Conservation (phyloP, 495 filamentous ascomycete genomes). For the Talaromyces liani region DNA sequence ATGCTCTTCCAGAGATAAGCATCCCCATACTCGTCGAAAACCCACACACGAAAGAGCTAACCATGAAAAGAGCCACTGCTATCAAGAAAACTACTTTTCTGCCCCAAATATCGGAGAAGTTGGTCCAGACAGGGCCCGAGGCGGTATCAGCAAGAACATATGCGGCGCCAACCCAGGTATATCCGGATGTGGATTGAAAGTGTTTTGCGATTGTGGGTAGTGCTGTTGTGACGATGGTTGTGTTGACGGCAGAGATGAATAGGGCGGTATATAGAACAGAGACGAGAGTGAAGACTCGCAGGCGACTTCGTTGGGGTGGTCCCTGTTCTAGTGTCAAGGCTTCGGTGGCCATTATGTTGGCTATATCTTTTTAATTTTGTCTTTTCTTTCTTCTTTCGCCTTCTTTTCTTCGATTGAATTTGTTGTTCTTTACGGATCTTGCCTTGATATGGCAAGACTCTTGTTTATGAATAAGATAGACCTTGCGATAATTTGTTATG, state of each 20-base stretch:
- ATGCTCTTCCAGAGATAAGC: conserved; percentile 58
- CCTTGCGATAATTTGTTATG: too few species aligned
- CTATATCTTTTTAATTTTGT: too few species aligned
- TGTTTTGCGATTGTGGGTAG: conserved; percentile 40
- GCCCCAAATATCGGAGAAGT: conserved; percentile 68
- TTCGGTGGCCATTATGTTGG: too few species aligned
- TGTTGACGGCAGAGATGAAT: conserved; percentile 47
- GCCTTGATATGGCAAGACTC: too few species aligned
- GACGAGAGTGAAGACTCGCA: not conserved
- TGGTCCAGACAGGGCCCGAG: conserved; percentile 45
- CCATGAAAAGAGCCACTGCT: conserved; percentile 57
- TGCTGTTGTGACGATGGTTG: conserved; percentile 48
- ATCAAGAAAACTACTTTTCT: conserved; percentile 63
- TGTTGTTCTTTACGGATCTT: too few species aligned
- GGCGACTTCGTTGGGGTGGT: not conserved
- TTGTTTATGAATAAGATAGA: too few species aligned
- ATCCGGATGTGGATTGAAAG: conserved; percentile 39
- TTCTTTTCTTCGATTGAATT: too few species aligned
- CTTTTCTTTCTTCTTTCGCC: too few species aligned
- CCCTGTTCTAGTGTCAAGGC: too few species aligned
- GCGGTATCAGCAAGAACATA: conserved; percentile 30
- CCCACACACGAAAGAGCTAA: conserved; percentile 56
- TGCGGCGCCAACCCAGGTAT: conserved; percentile 48
- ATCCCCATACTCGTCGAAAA: conserved; percentile 53
- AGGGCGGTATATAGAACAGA: conserved; percentile 10